These are phyloP conservation scores for Persicaria tinctoria DNA, from an alignment of 148 eudicot species.

Conservation along the genomic window DNA sequence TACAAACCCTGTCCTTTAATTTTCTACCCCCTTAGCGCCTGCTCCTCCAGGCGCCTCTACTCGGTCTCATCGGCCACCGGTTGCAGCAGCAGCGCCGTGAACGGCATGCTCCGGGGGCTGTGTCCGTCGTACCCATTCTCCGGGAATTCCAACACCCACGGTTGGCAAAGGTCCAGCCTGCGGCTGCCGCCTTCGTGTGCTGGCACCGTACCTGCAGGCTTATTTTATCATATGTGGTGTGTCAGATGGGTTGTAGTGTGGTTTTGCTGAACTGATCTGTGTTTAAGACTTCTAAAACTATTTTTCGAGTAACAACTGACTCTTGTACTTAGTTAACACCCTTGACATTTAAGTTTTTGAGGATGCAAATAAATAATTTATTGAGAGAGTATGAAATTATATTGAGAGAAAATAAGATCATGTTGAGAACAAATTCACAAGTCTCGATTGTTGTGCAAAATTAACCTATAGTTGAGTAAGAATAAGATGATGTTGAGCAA, in stretches of 20 bases:
- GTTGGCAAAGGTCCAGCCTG: conserved; percentile 23
- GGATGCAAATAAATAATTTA: not conserved
- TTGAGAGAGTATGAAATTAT: too few species aligned
- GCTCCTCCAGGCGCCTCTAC: conserved; percentile 14
- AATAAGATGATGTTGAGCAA: too few species aligned
- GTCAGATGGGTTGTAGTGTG: not conserved
- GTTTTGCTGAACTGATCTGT: not conserved
- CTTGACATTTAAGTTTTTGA: not conserved
- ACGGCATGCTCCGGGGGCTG: conserved; percentile 24
- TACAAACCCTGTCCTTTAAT: not conserved
- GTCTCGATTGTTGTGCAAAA: too few species aligned
- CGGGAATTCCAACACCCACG: conserved; percentile 16
- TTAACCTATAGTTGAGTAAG: too few species aligned
- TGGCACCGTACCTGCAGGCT: not conserved
- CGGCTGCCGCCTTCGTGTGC: conserved; percentile 10
- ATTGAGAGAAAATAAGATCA: too few species aligned
- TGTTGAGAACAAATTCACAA: too few species aligned
- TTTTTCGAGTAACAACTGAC: not conserved
- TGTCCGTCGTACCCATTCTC: conserved; percentile 15
- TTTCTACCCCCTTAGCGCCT: conserved; percentile 9
- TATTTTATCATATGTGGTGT: not conserved
- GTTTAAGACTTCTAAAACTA: too few species aligned
- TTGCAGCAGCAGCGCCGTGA: conserved; percentile 33
- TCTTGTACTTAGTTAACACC: not conserved
- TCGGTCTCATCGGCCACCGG: conserved; percentile 19